Percentiles rank a stretch among this genome's conserved stretches.
Evolutionary conservation across 768 basidiomycete species (phyloP).

Genomic region (Lactifluus hygrophoroides): DNA sequence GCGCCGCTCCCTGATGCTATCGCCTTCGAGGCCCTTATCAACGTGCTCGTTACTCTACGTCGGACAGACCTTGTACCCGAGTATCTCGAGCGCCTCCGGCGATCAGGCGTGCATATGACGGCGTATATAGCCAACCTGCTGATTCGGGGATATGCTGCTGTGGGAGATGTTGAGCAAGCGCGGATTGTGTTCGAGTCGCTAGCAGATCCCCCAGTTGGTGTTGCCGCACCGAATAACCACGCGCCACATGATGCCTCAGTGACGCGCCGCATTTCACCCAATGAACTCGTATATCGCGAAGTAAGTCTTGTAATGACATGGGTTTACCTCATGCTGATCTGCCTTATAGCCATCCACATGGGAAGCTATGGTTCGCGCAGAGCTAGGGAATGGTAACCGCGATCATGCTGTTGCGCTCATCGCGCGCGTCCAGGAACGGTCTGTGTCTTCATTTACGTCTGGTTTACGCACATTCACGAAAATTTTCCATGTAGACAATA

Average conservation of each 20-base stretch:
- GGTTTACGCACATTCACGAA: slow-evolving; percentile 12
- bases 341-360: slow-evolving; percentile 71
- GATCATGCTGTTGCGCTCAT: slow-evolving; percentile 62
- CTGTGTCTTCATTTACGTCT: slow-evolving; percentile 18
- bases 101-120: slow-evolving; percentile 72
- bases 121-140: slow-evolving; percentile 90
- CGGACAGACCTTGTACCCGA: slow-evolving; percentile 67
- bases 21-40: slow-evolving; percentile 84
- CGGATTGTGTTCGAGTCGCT: slow-evolving; percentile 73
- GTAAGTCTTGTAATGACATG: slow-evolving; percentile 32
- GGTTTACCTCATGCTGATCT: not conserved
- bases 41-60: slow-evolving; percentile 70
- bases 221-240: slow-evolving; percentile 88
- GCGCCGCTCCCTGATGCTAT: slow-evolving; percentile 64
- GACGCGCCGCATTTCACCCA: slow-evolving; percentile 30
- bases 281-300: slow-evolving; percentile 75
- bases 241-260: slow-evolving; percentile 49
- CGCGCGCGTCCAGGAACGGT: slow-evolving; percentile 66
- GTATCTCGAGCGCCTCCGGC: slow-evolving; percentile 55
- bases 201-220: slow-evolving; percentile 69
- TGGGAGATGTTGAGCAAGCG: slow-evolving; percentile 61
- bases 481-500: slow-evolving; percentile 55
- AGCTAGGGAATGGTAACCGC: slow-evolving; percentile 70
- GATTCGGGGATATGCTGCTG: slow-evolving; percentile 63
- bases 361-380: slow-evolving; percentile 93